Evolutionary conservation across 1,284 basidiomycete genomes (phyloP), one percentile per base, ranked within the genome.

Genomic region (Leccinum angustisporum): DNA sequence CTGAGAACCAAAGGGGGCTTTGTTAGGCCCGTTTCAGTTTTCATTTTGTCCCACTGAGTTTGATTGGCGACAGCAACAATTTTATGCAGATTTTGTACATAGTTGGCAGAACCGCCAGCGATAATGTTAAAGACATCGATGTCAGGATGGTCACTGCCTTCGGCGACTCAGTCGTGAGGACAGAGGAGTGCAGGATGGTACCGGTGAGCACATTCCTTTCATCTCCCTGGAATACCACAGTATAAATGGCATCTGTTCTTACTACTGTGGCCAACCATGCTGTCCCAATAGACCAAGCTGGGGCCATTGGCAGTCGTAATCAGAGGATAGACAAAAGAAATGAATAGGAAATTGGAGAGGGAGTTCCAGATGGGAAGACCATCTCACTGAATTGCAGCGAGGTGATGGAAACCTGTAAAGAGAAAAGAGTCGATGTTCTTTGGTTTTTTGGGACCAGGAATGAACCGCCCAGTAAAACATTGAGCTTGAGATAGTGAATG

Each of bases 1-100:
- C 70, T 67, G 3, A 64, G 34, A 3, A 67, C 61, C 0, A 72
- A 48, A 0, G 60, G 63, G 0, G 65, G 65, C 30, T 66, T 67
- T 0, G 58, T 66, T 0, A 72, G 62, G 0, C 69, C 62, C 0
- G 65, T 72, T 0, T 60, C 61, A 0, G 52, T 63, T 4, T 57
- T 63, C 3, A 46, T 38, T 1, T 31, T n/a, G n/a, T 64, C 46
- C 34, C 56, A 67, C 5, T 67, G 58, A 0, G 14, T 36, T 4
- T 52, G 36, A 3, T 53, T 60, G 0, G 48, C 8, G 1, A 56
- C 31, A 0, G 31, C 36, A 0, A 64, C 7, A 2, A 68, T 34
- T 2, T 38, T 18, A 0, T 4, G 0, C 0, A 70, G 57, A 5
- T 70, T 67, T 0, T 33, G 0, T 1, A 11, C 4, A 18, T 69